Evolutionary conservation across 2,329 filamentous ascomycete species (phyloP), one percentile per base, ranked within the genome.

Genomic region (Aureobasidium subglaciale): DNA sequence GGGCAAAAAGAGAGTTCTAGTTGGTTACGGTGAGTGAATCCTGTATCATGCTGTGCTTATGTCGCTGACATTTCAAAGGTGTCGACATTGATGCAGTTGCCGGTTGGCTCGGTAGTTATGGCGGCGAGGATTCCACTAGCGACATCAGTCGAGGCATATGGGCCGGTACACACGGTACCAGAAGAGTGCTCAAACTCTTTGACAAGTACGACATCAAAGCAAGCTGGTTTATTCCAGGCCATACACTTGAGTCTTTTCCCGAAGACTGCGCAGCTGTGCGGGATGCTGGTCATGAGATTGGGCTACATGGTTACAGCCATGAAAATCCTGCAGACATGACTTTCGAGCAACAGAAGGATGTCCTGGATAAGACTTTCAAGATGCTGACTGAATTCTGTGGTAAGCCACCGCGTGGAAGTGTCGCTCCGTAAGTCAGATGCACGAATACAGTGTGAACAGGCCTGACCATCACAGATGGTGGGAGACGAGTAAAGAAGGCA

Each of bases 41-140:
- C 8, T 18, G 7, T 20, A 40, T n/a, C n/a, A n/a, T n/a, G 16
- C 15, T 5, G 9, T 20, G 8, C 16, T 13, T 15, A n/a, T 15
- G n/a, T 6, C 6, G n/a, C n/a, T 35, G 10, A 35, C 32, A 40
- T 40, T 22, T 40, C 37, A 5, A 7, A 43, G 41, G 41, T 20
- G 55, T 59, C 22, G 86, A 90, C 59, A 84, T 90, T 24, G 86
- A 90, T 60, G 86, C 85, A n/a, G 84, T 89, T 1, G 81, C 85
- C 1, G 85, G 86, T 8, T 90, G 86, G 87, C 74, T 90, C 0
- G 86, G 86, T 0, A 86, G 82, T 0, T 90, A 90, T 63, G 84
- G 84, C 15, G 85, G 87, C 34, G 80, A 89, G 67, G 86, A 90
- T 65, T 85, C 80, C 7, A 82, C 80, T 1, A 52, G 46, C 10